Conservation (phyloP, 2,329 filamentous ascomycete genomes). For the Apiospora hydei region DNA sequence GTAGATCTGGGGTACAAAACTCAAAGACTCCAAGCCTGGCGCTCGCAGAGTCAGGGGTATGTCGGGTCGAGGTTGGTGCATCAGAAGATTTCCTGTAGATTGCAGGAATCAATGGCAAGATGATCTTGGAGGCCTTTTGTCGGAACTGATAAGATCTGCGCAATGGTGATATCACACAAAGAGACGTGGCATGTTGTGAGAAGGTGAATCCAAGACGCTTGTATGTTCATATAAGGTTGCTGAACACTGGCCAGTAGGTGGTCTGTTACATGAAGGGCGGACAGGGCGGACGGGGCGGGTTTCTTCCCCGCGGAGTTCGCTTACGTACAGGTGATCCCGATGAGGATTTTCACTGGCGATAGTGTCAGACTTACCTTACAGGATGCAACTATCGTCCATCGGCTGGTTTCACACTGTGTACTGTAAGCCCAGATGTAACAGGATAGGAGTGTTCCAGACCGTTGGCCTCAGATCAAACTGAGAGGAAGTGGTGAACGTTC, state of each 20-base stretch:
- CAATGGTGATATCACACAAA: neutral
- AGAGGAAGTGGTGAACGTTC: neutral
- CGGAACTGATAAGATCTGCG: neutral
- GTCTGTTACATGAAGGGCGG: neutral
- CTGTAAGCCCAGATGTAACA: neutral
- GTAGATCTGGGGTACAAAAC: neutral
- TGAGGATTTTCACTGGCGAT: neutral
- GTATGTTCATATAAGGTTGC: constrained; percentile 15
- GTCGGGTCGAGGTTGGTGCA: neutral
- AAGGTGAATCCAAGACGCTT: neutral
- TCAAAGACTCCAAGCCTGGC: neutral
- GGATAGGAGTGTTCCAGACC: neutral
- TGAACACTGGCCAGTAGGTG: neutral
- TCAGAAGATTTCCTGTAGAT: neutral
- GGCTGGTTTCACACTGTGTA: neutral
- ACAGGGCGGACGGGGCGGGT: neutral
- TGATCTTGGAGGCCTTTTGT: neutral
- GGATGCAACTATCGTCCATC: neutral
- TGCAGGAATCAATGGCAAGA: neutral
- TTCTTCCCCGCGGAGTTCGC: constrained; percentile 4
- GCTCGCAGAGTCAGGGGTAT: neutral
- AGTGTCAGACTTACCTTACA: neutral
- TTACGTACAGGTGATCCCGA: neutral
- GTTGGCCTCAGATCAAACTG: neutral
- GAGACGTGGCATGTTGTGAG: constrained; percentile 6